Evolutionary conservation across 139 green algal species (phyloP), one percentile per base, ranked within the genome.

Genomic region (Asterochloris sp.): DNA sequence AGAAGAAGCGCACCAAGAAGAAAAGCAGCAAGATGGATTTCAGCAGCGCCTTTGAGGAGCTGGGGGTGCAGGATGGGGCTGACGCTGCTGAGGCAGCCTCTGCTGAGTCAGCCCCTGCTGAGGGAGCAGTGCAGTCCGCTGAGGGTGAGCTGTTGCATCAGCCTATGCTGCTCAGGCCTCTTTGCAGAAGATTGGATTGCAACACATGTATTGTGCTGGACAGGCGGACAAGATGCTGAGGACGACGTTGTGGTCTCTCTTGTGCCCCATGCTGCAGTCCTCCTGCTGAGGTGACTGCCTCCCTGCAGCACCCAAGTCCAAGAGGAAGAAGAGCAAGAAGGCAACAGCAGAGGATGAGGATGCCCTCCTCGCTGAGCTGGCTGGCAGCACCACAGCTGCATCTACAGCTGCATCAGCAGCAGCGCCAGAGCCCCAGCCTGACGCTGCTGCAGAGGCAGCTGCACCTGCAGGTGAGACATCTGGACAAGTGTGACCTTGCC

Each of bases 361-460:
- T 67, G 87, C 86, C 11, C 66, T 93, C 13, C 84, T 94, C 62
- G 91, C 91, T n/a, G 86, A 94, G 83, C 87, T 94, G 64, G 91
- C 83, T 12, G 27, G 81, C 16, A 64, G 71, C 54, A 74, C 79
- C 23, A 68, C 71, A 13, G 67, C 74, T 12, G 87, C 76, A 26
- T 68, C 86, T 64, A 66, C 84, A 23, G 62, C 80, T 75, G 77
- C 66, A 54, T 6, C 23, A 73, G 38, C 23, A 63, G 60, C 78
- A 62, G 75, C 75, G 74, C 28, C 60, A 76, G 85, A 66, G 10
- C 83, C 77, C 15, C 80, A 84, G 17, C 83, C 60, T 21, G 47
- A 76, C 28, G 54, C 68, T n/a, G 77, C 76, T 67, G 76, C 17
- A 67, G 82, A 60, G 17, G 69, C 54, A 26, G 21, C 78, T 38